Base-by-base conservation (phyloP, 139 green algal species). In the Tetradesmus lagerheimii region DNA sequence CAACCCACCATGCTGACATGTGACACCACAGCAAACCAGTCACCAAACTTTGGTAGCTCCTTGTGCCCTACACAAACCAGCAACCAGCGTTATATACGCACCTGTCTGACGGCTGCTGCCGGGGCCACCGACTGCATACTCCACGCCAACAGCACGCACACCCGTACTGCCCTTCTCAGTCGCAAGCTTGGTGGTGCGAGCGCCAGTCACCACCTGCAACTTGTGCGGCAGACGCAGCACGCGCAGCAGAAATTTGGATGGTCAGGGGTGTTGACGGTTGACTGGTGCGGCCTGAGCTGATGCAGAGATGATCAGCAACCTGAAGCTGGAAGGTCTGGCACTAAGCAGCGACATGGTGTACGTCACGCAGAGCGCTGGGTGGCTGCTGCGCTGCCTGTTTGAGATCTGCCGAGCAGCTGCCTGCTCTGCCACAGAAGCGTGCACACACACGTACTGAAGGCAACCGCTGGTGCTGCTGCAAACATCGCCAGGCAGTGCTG, bases 331-430 rank as follows among this genome's bases (percentile, higher is more conserved):
- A 89, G 98, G 98, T 2, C 94, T 99, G 74, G 96, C 97, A 1
- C 94, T 99, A 25, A 91, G 92, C 9, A 93, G 90, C 25, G 98
- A 99, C 96, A 99, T 99, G 98, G 97, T 99, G 15, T 99, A 99
- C 90, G 96, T 99, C 8, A 99, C 96, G 16, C 96, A 99, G 94
- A 95, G 81, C 43, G 98, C 97, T 0, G 95, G 96, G 2, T 94
- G 98, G 14, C 94, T 99, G 14, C 98, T 99, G 95, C 95, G 98
- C 37, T 99, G 96, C 93, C 93, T 99, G 38, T 99, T 98, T 90
- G 98, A 99, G 95, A 98, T 99, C 83, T 97, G 97, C 91, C 93
- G n/a, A n/a, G n/a, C n/a, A n/a, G n/a, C n/a, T n/a, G n/a, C n/a
- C n/a, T n/a, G n/a, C n/a, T n/a, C n/a, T n/a, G n/a, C n/a, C n/a